These are phyloP conservation scores for Rhodamnia rubescens DNA, from an alignment of 345 rosid genomes.

Conservation along the genomic window DNA sequence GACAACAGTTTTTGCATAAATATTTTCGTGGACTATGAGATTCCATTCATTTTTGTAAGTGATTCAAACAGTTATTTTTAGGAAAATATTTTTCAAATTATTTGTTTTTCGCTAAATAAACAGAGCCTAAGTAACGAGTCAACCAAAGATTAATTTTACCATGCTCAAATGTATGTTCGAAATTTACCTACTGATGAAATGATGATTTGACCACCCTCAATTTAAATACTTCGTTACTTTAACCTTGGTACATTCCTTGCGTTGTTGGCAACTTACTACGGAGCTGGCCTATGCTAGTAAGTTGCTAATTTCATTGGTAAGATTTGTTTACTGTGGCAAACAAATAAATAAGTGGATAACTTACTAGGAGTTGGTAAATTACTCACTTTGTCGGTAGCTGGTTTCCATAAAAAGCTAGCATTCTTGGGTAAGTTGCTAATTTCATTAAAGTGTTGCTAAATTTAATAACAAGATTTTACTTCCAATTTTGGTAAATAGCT, in stretches of 20 bases:
- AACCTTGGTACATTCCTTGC: background rate
- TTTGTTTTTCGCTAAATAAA: background rate
- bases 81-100: background rate
- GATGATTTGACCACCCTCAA: background rate
- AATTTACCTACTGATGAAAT: background rate
- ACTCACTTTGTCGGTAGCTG: background rate
- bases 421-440: background rate
- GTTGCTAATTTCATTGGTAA: background rate
- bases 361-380: background rate
- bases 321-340: background rate
- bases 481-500: background rate
- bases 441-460: background rate
- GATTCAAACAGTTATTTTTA: rapidly evolving
- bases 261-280: background rate
- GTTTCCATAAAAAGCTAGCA: background rate
- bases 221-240: background rate
- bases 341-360: background rate
- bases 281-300: background rate
- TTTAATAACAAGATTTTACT: background rate
- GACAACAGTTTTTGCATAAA: background rate
- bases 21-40: rapidly evolving
- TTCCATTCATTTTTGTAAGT: background rate
- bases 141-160: background rate
- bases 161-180: background rate
- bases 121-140: rapidly evolving